Evolutionary conservation across 2,329 filamentous ascomycete genomes (phyloP).

Genomic region (Colletotrichum incanum): DNA sequence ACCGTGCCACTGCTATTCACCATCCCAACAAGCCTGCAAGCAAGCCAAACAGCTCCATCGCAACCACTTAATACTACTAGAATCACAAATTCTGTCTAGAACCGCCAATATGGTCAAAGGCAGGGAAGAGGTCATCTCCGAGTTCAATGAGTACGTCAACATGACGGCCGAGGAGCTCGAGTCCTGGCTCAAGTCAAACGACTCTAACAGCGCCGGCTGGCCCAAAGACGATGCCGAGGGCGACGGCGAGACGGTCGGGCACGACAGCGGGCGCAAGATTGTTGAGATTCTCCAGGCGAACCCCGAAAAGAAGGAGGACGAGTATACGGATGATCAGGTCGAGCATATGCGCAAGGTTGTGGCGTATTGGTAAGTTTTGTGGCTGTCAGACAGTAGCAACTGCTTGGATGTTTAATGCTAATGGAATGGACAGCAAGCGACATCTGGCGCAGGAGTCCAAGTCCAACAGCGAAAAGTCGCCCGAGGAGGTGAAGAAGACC

Average conservation of each 20-base stretch:
- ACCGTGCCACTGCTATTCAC: background rate
- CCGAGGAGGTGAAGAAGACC: conserved; percentile 61
- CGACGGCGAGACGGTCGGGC: conserved; percentile 74
- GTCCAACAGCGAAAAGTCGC: conserved; percentile 67
- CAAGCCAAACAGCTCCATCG: background rate
- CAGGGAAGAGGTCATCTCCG: conserved; percentile 57
- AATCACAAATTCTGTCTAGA: background rate
- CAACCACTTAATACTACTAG: background rate
- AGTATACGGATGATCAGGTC: conserved; percentile 70
- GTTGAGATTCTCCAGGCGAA: conserved; percentile 75
- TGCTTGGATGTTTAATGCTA: background rate
- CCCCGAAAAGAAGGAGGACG: conserved; percentile 68
- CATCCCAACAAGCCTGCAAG: background rate
- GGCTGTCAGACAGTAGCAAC: background rate
- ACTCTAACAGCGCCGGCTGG: conserved; percentile 73
- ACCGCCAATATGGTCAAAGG: conserved; percentile 46
- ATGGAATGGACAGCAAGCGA: conserved; percentile 62
- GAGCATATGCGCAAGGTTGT: conserved; percentile 76
- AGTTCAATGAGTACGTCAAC: conserved; percentile 78
- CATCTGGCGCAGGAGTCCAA: conserved; percentile 77
- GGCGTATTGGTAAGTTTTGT: conserved; percentile 66
- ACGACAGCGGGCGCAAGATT: conserved; percentile 75
- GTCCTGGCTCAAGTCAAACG: conserved; percentile 72
- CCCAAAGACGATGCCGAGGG: conserved; percentile 68
- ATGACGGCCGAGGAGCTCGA: conserved; percentile 75